A percentile compares a stretch with the other conserved stretches of the same genome.
Conservation (phyloP, 1,139 yeast genomes). For the Debaryomyces subglobosus region DNA sequence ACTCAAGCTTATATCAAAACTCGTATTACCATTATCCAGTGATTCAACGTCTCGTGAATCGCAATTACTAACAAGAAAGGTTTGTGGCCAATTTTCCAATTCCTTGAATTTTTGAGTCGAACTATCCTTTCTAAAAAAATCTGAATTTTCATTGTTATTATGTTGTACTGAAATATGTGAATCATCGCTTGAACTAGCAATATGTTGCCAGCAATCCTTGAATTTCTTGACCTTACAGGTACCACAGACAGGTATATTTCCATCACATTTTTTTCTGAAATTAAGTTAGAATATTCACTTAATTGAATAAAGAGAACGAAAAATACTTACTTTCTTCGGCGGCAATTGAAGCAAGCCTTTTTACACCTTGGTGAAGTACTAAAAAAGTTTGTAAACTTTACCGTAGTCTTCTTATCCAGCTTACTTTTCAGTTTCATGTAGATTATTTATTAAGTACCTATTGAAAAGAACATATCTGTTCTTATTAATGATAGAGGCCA, state of each 20-base stretch:
- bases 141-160: not conserved
- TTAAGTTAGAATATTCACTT: not conserved
- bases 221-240: not conserved
- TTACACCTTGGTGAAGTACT: not conserved
- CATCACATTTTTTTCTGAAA: conserved; percentile 1
- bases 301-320: not conserved
- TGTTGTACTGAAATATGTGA: too few relatives aligned
- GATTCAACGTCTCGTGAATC: too few relatives aligned
- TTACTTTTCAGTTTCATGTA: not conserved
- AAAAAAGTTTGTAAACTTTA: not conserved
- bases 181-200: not conserved
- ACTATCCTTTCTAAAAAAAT: too few relatives aligned
- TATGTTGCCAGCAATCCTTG: not conserved
- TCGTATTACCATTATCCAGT: too few relatives aligned
- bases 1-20: too few relatives aligned
- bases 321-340: conserved; percentile 1
- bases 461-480: too few relatives aligned
- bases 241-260: not conserved
- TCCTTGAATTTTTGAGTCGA: too few relatives aligned
- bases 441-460: too few relatives aligned
- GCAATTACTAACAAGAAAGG: too few relatives aligned
- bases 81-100: too few relatives aligned
- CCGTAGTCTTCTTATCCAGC: not conserved
- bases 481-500: too few relatives aligned
- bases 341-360: not conserved